Evolutionary conservation across 2,329 filamentous ascomycete species (phyloP).

Genomic region (Stachybotrys chlorohalonatus): DNA sequence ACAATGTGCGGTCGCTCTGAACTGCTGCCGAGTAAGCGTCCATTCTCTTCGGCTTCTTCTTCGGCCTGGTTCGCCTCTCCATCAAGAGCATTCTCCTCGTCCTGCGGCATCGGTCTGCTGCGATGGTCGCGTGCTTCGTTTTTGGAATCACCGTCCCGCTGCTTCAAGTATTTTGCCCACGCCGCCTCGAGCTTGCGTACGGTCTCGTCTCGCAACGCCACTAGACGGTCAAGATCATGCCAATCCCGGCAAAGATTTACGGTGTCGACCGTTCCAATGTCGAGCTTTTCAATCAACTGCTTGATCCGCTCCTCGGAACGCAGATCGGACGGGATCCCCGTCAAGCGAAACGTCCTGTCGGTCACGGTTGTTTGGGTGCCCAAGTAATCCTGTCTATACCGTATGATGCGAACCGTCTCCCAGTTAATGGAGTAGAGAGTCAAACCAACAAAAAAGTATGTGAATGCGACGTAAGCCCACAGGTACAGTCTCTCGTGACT

Average conservation of each 20-base stretch:
- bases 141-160: conserved; percentile 11
- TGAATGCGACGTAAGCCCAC: conserved; percentile 92
- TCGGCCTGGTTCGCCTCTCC: conserved; percentile 18
- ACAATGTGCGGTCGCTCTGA: conserved; percentile 15
- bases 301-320: conserved; percentile 78
- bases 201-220: conserved; percentile 55
- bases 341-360: conserved; percentile 84
- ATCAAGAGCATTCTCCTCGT: neutral
- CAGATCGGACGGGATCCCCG: conserved; percentile 74
- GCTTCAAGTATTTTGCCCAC: conserved; percentile 59
- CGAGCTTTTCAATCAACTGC: conserved; percentile 74
- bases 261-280: conserved; percentile 82
- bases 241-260: conserved; percentile 84
- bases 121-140: conserved; percentile 4
- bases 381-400: conserved; percentile 80
- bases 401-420: conserved; percentile 79
- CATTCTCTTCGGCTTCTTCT: conserved; percentile 44
- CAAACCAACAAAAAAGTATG: conserved; percentile 80
- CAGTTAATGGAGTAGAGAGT: conserved; percentile 75
- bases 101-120: conserved; percentile 2
- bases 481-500: conserved; percentile 43
- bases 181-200: conserved; percentile 71
- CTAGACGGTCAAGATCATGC: conserved; percentile 67
- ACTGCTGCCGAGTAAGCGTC: conserved; percentile 47
- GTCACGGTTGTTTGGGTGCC: conserved; percentile 93